Conservation (phyloP, 163 green algal genomes). For the Chlamydomonas reinhardtii region DNA sequence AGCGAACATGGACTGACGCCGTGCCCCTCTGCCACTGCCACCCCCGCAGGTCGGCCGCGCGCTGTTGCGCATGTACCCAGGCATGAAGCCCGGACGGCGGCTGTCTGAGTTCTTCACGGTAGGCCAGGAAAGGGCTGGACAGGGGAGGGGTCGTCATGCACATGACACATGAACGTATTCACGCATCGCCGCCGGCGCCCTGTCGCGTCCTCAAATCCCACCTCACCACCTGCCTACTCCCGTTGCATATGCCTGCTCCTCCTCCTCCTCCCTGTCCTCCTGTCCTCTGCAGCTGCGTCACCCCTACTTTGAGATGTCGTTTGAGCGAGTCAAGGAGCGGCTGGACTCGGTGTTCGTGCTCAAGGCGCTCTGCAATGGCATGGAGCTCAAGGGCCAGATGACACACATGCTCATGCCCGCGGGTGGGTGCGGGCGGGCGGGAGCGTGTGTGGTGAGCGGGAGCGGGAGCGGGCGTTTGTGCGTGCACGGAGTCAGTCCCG, state of each 20-base stretch:
- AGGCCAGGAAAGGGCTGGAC: too few relatives aligned
- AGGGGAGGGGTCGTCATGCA: too few relatives aligned
- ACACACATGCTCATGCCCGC: slow-evolving; percentile 15
- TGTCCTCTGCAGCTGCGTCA: neutral
- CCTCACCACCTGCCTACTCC: too few relatives aligned
- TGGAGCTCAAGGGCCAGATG: slow-evolving; percentile 48
- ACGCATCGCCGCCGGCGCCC: too few relatives aligned
- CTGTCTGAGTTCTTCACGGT: slow-evolving; percentile 34
- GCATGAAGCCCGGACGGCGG: neutral
- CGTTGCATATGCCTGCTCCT: too few relatives aligned
- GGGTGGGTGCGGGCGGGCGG: neutral
- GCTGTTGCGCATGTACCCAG: slow-evolving; percentile 14
- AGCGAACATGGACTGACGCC: too few relatives aligned
- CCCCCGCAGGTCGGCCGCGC: slow-evolving; percentile 2
- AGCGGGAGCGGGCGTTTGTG: neutral
- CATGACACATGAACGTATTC: too few relatives aligned
- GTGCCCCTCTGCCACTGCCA: neutral
- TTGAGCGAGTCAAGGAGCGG: slow-evolving; percentile 14
- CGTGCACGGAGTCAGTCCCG: too few relatives aligned
- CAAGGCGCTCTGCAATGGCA: neutral
- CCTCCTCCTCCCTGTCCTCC: neutral
- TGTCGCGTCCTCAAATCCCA: neutral
- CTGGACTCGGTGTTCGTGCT: slow-evolving; percentile 12
- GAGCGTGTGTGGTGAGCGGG: neutral
- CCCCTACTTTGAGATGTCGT: slow-evolving; percentile 15